Conservation (phyloP, 2,329 filamentous ascomycete genomes). For the Botrytis tulipae region DNA sequence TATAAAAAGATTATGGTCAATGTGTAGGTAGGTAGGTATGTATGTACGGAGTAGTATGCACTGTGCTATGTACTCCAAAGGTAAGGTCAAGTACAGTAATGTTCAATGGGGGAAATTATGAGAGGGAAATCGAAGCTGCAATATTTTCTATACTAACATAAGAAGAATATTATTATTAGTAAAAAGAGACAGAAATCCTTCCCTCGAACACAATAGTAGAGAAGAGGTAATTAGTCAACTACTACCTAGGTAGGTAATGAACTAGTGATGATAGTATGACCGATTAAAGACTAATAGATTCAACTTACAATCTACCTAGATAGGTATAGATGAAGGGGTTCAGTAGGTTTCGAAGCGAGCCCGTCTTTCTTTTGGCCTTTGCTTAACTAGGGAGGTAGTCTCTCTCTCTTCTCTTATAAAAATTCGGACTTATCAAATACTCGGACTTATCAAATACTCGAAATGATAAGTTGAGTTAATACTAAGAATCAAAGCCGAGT, state of each 20-base stretch:
- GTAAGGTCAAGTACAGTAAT: neutral
- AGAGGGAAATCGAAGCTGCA: neutral
- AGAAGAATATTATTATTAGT: neutral
- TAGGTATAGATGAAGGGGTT: constrained; percentile 7
- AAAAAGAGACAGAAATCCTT: neutral
- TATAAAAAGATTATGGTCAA: neutral
- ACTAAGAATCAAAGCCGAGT: constrained; percentile 6
- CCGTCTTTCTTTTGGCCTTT: neutral
- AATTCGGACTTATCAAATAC: neutral
- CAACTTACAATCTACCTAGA: neutral
- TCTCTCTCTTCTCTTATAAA: no score
- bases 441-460: neutral
- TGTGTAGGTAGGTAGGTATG: neutral
- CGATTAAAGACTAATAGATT: no score
- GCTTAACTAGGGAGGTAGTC: no score
- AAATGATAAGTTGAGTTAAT: neutral
- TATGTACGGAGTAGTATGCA: neutral
- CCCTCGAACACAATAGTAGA: neutral
- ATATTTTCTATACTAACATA: neutral
- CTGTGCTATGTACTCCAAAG: no score
- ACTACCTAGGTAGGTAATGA: neutral
- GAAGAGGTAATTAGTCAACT: neutral
- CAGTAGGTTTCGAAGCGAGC: constrained; percentile 16
- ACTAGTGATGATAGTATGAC: neutral
- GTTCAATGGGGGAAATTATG: neutral